Base-by-base conservation (phyloP, 2,329 filamentous ascomycete species). In the Westerdykella sp. region DNA sequence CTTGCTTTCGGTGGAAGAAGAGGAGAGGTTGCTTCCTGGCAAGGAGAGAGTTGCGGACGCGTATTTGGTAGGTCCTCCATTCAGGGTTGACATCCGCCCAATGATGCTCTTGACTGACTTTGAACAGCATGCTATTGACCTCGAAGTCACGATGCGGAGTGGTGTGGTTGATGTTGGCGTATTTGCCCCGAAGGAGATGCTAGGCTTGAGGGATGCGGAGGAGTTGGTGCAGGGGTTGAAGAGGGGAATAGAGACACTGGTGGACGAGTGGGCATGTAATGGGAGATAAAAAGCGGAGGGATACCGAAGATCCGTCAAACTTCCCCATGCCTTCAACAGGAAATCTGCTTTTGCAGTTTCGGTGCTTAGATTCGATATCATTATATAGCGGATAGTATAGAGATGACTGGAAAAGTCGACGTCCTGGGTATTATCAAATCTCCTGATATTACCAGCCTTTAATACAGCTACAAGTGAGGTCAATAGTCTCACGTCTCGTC, bases 101-200 rank as follows among this genome's bases (percentile, higher is more conserved):
- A 15, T n/a, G 14, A 11, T 6, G 14, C 21, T 25, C 10, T 10
- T 42, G 9, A 46, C 53, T 63, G 45, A 57, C 34, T 15, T 41
- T 18, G 13, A 42, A 37, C 51, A 79, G 74, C 68, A 75, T 49
- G 69, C 75, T 9, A 52, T 81, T 22, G 78, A 81, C 55, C 55
- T 81, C 11, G 78, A 81, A 62, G 71, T 73, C 7, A 75, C 74
- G 7, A 58, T 79, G 14, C 59, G 67, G 6, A 58, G 71, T 30
- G 71, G 72, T n/a, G 58, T 52, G 5, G 56, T 81, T 44, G 72
- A 76, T 50, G 63, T 80, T 34, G 77, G 77, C 12, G 53, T 79
- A 6, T 80, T 80, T 59, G 72, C 66, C 15, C 69, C 71, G 4
- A 60, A 60, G 32, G 63, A 63, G 6, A 69, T 75, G 66, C 28